Evolutionary conservation across 495 filamentous ascomycete genomes (phyloP).

Genomic region (Penicillium mononematosum): DNA sequence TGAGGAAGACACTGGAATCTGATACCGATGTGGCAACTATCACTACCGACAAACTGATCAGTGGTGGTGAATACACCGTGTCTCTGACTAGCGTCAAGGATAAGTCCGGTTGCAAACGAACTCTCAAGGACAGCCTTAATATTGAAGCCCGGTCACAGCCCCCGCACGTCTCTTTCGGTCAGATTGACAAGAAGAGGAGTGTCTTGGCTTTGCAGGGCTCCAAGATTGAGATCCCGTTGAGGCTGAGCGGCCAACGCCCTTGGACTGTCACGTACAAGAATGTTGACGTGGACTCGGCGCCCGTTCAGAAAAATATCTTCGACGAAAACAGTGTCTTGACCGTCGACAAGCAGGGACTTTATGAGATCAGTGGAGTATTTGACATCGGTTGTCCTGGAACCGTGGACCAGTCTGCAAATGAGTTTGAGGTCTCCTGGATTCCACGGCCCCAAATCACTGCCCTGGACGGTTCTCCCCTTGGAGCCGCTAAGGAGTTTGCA

Average conservation of each 20-base stretch:
- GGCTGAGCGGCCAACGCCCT: conserved; percentile 76
- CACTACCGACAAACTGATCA: conserved; percentile 65
- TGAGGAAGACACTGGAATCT: conserved; percentile 63
- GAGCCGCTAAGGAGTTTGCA: conserved; percentile 49
- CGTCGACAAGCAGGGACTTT: conserved; percentile 66
- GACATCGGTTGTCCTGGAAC: conserved; percentile 78
- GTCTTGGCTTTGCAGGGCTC: conserved; percentile 74
- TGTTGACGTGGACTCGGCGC: conserved; percentile 41
- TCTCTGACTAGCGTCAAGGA: conserved; percentile 82
- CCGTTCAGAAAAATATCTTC: conserved; percentile 50
- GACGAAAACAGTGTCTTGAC: conserved; percentile 68
- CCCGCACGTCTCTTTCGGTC: conserved; percentile 79
- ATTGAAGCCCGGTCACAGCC: conserved; percentile 83
- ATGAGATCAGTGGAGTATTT: conserved; percentile 71
- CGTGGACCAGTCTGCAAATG: conserved; percentile 67
- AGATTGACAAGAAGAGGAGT: conserved; percentile 71
- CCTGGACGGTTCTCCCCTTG: conserved; percentile 58
- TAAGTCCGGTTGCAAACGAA: conserved; percentile 77
- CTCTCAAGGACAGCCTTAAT: conserved; percentile 74
- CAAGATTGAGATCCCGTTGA: conserved; percentile 69
- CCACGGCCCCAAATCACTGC: conserved; percentile 71
- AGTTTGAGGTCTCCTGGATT: conserved; percentile 81
- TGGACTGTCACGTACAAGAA: conserved; percentile 80
- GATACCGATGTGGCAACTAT: conserved; percentile 61
- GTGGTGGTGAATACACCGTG: conserved; percentile 85